Conservation (phyloP, 2,329 filamentous ascomycete species). For the Curvularia verruculosa region DNA sequence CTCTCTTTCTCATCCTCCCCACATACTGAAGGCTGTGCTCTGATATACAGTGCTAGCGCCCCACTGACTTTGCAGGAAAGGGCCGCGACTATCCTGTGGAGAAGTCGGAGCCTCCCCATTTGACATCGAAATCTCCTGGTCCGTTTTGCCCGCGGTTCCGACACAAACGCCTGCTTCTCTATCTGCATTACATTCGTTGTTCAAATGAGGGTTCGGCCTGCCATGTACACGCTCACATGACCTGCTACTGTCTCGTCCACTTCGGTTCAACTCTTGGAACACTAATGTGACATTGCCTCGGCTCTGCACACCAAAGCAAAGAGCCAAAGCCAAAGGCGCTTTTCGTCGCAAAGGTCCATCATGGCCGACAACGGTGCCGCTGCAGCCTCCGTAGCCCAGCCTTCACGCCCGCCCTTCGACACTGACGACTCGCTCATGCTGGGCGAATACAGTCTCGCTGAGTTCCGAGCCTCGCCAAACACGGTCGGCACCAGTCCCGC, state of each 20-base stretch:
- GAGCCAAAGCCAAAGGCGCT: slow-evolving; percentile 25
- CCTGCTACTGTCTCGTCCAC: neutral
- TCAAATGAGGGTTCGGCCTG: slow-evolving; percentile 10
- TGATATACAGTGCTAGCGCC: slow-evolving; percentile 22
- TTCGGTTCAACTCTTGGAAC: slow-evolving; percentile 6
- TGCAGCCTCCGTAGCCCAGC: slow-evolving; percentile 35
- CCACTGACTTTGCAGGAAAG: slow-evolving; percentile 19
- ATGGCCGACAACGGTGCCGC: slow-evolving; percentile 40
- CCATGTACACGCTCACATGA: slow-evolving; percentile 10
- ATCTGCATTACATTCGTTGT: neutral
- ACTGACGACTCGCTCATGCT: slow-evolving; percentile 45
- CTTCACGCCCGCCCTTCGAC: slow-evolving; percentile 36
- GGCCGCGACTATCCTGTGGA: slow-evolving; percentile 20
- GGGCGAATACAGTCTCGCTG: slow-evolving; percentile 44
- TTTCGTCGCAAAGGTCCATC: slow-evolving; percentile 21
- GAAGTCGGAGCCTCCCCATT: slow-evolving; percentile 21
- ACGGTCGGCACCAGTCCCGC: slow-evolving; percentile 31
- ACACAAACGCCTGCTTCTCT: slow-evolving; percentile 12
- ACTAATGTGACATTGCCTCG: slow-evolving; percentile 31
- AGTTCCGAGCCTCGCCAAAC: slow-evolving; percentile 36
- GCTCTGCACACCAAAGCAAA: slow-evolving; percentile 13
- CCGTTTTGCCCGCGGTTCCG: slow-evolving; percentile 17
- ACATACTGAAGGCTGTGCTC: slow-evolving; percentile 17
- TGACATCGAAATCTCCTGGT: slow-evolving; percentile 11
- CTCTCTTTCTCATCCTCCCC: slow-evolving; percentile 20